Evolutionary conservation across 2,329 filamentous ascomycete genomes (phyloP), one percentile per base, ranked within the genome.

Genomic region (Aspergillus sp.): DNA sequence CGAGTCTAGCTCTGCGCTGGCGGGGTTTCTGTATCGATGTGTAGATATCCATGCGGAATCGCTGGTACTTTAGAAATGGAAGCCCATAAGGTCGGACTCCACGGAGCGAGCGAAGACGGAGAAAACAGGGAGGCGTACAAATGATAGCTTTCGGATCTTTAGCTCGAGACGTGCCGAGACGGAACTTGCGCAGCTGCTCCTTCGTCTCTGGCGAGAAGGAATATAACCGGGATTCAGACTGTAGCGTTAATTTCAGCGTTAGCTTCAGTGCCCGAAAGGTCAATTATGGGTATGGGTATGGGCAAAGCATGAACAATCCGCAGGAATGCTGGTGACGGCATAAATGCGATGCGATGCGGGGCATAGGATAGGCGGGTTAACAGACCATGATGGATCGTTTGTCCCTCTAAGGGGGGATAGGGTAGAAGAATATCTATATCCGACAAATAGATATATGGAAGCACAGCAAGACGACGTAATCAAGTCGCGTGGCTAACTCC

Each of bases 111-210:
- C 36, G 16, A n/a, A 42, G 2, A 12, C 1, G 29, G 12, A 12
- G 11, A 2, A 53, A 32, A 16, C 59, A 62, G 53, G 63, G 55
- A 56, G 36, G 83, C 88, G 78, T 90, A 98, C 95, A 98, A 68
- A 99, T 96, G 63, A 96, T 87, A 62, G 93, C 95, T 80, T 97
- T 92, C 0, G 93, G 90, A 51, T 89, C 87, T 73, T 89, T 94
- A 55, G 92, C 88, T 65, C 95, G 84, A 36, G 93, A 97, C 2
- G 95, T 98, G 26, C 89, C 87, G 29, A 99, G 84, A 54, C 95
- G 90, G 81, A 99, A 99, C 79, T 97, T 98, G 77, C 91, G 90
- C 66, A 99, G 86, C 72, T 93, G 89, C 66, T 92, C 88, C 78
- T 90, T 95, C 50, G 92, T 96, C 79, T 95, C 91, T 65, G 87